These are phyloP conservation scores for Helminthosporium solani DNA, from an alignment of 2,329 filamentous ascomycete species.

Conservation along the genomic window DNA sequence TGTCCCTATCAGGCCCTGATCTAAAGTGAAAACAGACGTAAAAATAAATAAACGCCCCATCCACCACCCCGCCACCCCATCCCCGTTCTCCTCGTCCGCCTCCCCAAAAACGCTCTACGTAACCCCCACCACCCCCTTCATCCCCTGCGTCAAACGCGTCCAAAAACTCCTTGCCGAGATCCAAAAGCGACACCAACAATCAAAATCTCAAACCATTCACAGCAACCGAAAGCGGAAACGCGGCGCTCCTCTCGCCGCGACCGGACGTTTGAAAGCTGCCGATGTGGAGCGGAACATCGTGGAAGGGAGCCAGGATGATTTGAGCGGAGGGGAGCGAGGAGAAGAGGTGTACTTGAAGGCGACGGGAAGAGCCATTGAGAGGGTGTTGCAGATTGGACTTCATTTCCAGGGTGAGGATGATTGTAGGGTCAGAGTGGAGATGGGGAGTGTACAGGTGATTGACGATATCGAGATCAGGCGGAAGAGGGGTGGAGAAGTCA, in stretches of 20 bases:
- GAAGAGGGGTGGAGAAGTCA: constrained; percentile 3
- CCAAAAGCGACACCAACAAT: constrained; percentile 52
- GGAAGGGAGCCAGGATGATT: constrained; percentile 17
- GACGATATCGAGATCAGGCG: constrained; percentile 60
- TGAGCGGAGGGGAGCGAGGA: constrained; percentile 8
- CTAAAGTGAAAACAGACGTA: constrained; percentile 41
- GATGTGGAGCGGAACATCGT: constrained; percentile 32
- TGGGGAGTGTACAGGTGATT: constrained; percentile 63
- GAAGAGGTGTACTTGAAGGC: constrained; percentile 63
- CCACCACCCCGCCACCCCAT: constrained; percentile 56
- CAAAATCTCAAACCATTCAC: constrained; percentile 7
- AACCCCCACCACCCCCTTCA: constrained; percentile 64
- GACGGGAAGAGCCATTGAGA: constrained; percentile 66
- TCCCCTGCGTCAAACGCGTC: constrained; percentile 66
- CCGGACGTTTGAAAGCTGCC: constrained; percentile 30
- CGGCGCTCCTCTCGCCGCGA: constrained; percentile 14
- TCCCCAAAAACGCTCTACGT: constrained; percentile 65
- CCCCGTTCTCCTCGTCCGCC: constrained; percentile 52
- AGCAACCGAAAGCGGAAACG: constrained; percentile 1
- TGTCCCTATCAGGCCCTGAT: background rate
- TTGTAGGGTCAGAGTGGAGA: constrained; percentile 60
- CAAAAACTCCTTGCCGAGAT: constrained; percentile 62
- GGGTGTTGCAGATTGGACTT: constrained; percentile 61
- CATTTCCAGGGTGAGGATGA: constrained; percentile 65
- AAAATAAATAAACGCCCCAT: constrained; percentile 58